A percentile compares a stretch with the other conserved stretches of the same genome.
Conservation (phyloP, 257 asterid species). For the Mentha longifolia region DNA sequence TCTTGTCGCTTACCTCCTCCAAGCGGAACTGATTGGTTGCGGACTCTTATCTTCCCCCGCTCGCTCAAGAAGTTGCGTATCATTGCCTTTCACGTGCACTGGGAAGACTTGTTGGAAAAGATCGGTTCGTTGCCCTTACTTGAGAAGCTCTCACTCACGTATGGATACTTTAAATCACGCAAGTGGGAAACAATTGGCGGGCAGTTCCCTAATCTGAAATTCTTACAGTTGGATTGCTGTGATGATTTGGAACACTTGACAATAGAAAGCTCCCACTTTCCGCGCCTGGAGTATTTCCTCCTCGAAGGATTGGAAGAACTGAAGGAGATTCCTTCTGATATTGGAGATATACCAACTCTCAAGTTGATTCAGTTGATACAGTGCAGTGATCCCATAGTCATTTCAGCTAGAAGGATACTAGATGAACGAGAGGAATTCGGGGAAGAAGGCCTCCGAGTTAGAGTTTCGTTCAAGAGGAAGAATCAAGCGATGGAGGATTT, state of each 20-base stretch:
- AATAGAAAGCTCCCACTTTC: background rate
- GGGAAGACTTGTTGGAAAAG: background rate
- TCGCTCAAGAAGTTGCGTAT: constrained; percentile 1
- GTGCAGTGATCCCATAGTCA: background rate
- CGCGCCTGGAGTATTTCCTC: background rate
- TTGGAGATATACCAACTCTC: background rate
- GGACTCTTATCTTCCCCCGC: background rate
- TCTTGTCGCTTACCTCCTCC: too few species aligned
- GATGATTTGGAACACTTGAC: background rate
- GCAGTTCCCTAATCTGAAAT: background rate
- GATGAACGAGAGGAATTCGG: constrained; percentile 5
- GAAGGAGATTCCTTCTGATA: background rate
- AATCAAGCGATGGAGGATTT: background rate
- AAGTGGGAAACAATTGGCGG: background rate
- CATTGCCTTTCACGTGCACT: background rate
- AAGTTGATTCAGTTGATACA: background rate
- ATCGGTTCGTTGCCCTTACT: constrained; percentile 5
- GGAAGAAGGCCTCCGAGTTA: background rate
- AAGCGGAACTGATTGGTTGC: too few species aligned
- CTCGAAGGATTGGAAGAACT: background rate
- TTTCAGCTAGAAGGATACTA: background rate
- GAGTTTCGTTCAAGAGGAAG: background rate
- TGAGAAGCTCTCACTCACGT: background rate
- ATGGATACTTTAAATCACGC: background rate
- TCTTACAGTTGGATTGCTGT: background rate